Percentiles rank a stretch among this genome's conserved stretches.
Evolutionary conservation across 108 stramenopile genomes (phyloP).

Genomic region (Nitzschia sp.): DNA sequence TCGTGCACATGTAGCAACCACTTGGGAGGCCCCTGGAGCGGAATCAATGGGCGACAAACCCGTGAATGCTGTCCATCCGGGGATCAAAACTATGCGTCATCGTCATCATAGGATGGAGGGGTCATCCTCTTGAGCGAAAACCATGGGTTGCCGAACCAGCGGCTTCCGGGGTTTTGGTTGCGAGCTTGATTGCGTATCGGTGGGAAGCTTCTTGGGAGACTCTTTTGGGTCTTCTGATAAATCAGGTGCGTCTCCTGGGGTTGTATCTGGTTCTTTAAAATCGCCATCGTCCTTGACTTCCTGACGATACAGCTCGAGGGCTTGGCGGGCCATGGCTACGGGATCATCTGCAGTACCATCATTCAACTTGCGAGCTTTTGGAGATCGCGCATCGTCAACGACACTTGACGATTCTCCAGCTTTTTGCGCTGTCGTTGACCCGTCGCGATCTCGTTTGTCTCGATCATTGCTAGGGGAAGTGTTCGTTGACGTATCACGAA

Average conservation of each 20-base stretch:
- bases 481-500: background rate
- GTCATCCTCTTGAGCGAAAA: constrained; percentile 14
- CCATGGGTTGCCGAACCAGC: constrained; percentile 9
- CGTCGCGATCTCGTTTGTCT: background rate
- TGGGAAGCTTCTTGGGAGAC: background rate
- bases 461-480: background rate
- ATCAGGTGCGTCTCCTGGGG: constrained; percentile 10
- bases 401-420: background rate
- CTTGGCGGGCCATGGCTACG: constrained; percentile 21
- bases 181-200: background rate
- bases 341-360: constrained; percentile 6
- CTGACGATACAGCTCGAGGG: constrained; percentile 26
- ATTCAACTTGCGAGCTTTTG: background rate
- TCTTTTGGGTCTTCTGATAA: background rate
- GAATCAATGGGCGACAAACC: too few species aligned
- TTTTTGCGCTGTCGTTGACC: background rate
- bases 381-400: background rate
- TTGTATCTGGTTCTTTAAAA: constrained; percentile 12
- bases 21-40: too few species aligned
- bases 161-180: background rate
- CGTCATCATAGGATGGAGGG: constrained; percentile 15
- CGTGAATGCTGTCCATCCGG: too few species aligned
- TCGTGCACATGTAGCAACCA: too few species aligned
- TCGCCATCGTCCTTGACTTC: constrained; percentile 22
- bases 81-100: background rate